Conservation (phyloP, 345 rosid species). For the Triadica sebifera region DNA sequence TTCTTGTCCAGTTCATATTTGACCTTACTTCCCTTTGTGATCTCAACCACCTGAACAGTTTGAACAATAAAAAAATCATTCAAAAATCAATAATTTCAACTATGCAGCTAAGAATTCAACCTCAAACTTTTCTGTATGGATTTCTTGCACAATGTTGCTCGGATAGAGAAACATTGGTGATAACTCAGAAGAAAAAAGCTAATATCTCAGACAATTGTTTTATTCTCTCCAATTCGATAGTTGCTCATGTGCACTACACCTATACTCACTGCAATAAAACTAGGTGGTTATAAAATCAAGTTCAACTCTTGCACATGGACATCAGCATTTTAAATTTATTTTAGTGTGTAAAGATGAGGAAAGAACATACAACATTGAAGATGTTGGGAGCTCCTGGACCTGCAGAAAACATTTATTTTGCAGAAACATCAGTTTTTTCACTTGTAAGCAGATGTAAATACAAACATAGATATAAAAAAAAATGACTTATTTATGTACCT, state of each 20-base stretch:
- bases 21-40: conserved; percentile 94
- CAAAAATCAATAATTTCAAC: background rate
- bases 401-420: conserved; percentile 29
- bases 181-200: background rate
- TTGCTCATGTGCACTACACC: background rate
- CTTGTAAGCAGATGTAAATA: conserved; percentile 6
- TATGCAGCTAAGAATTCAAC: background rate
- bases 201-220: too few relatives aligned
- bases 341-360: background rate
- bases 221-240: background rate
- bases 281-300: background rate
- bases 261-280: background rate
- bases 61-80: background rate
- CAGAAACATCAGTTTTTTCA: conserved; percentile 22
- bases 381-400: conserved; percentile 87
- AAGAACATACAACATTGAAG: conserved; percentile 39
- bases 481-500: conserved; percentile 40
- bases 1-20: conserved; percentile 97
- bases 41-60: conserved; percentile 78
- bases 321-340: background rate
- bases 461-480: conserved; percentile 7
- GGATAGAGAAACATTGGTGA: background rate
- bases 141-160: background rate
- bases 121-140: background rate
- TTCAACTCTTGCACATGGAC: background rate